Evolutionary conservation across 2,329 filamentous ascomycete species (phyloP).

Genomic region (Fusarium sp.): DNA sequence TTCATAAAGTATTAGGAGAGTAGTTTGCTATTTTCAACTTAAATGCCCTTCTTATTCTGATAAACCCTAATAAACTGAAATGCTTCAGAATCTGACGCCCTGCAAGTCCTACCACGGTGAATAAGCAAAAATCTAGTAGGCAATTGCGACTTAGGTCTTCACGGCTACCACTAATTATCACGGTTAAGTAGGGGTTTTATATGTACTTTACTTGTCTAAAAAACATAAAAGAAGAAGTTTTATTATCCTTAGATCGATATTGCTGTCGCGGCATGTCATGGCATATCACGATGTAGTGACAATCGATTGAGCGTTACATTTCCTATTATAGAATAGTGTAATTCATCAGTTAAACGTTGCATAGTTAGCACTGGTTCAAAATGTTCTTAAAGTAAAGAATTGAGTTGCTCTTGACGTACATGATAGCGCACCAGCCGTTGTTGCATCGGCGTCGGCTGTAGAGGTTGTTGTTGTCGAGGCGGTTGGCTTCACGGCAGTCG

Average conservation of each 20-base stretch:
- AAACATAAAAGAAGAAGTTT: slow-evolving; percentile 1
- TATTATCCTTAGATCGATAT: not conserved
- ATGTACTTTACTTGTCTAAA: not conserved
- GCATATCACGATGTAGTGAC: not conserved
- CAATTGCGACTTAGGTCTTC: slow-evolving; percentile 1
- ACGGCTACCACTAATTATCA: slow-evolving; percentile 5
- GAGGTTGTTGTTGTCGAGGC: slow-evolving; percentile 50
- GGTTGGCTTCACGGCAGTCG: slow-evolving; percentile 47
- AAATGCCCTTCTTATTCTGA: no score
- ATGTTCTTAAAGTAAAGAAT: no score
- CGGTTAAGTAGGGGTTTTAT: not conserved
- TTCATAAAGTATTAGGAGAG: no score
- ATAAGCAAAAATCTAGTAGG: slow-evolving; percentile 3
- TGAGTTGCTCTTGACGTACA: slow-evolving; percentile 39
- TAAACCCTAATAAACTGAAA: no score
- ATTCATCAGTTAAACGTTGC: not conserved
- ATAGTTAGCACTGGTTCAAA: no score
- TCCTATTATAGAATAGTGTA: not conserved
- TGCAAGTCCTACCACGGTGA: no score
- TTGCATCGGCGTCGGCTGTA: slow-evolving; percentile 53
- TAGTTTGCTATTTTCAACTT: no score
- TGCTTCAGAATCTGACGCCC: no score
- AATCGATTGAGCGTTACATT: not conserved
- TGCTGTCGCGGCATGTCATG: not conserved
- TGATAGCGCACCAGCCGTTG: slow-evolving; percentile 53